Base-by-base conservation (phyloP, 805 yeast genomes). In the Zygosaccharomyces siamensis region DNA sequence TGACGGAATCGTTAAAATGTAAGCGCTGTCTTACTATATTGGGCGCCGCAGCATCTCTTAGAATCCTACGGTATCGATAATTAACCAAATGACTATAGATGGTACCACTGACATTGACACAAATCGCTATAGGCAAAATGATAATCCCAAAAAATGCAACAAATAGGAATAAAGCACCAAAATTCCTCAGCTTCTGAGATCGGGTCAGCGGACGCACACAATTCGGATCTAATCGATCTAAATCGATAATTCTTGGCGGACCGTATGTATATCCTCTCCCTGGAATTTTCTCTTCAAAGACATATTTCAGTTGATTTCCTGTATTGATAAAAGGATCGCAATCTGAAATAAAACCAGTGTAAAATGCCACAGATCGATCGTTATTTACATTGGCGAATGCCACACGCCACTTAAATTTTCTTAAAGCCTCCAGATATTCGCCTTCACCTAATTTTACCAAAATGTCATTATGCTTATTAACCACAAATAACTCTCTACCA, bases 291-390 rank as follows among this genome's bases (percentile, higher is more conserved):
- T 72, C 69, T 31, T 81, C 69, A 57, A 72, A 81, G 30, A 72
- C 70, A 48, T 81, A 70, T 37, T 72, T 74, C 44, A 77, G 63
- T 16, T 62, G 60, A 42, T 75, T 75, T 75, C 78, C 76, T 42
- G 68, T 69, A n/a, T 71, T 68, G 31, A 81, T 81, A 62, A 89
- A 89, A 1, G 96, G 96, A 47, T 86, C 80, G 51, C 75, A 77
- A 27, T 81, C 75, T 3, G 92, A 75, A 49, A 92, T 84, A 64
- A 74, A 89, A 0, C 95, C 75, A 0, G 97, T 88, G 68, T 81
- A 86, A 64, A 89, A 92, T 12, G 92, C 84, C 6, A 90, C 98
- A 0, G 95, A 80, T 50, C 97, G 74, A 66, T 90, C 98, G 61
- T 86, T 83, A 48, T 81, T 75, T 21, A 84, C 76, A 67, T 92